Percentiles rank a stretch among this genome's conserved stretches.
Conservation (phyloP, 805 yeast species). For the Lipomyces kockii region DNA sequence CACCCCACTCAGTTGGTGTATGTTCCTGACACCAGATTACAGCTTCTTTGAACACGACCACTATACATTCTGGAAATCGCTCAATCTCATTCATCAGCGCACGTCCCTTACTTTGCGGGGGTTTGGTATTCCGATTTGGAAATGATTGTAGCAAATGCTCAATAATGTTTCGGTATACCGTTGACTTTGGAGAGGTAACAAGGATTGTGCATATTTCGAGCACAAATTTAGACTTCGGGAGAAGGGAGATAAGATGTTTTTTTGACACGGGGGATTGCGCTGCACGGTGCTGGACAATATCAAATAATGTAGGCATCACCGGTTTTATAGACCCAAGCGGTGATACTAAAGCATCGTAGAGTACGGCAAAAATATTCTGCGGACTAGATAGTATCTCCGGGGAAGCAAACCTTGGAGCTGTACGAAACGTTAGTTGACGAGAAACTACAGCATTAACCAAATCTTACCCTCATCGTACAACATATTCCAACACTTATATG, state of each 20-base stretch:
- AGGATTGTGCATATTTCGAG: constrained; percentile 14
- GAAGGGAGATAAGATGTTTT: constrained; percentile 2
- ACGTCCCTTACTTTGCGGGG: constrained; percentile 15
- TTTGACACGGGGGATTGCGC: background rate
- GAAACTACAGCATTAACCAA: background rate
- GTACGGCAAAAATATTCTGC: constrained; percentile 19
- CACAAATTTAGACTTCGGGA: constrained; percentile 18
- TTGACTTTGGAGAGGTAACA: constrained; percentile 11
- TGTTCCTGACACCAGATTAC: constrained; percentile 54
- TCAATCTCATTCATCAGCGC: constrained; percentile 60
- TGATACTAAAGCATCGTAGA: constrained; percentile 14
- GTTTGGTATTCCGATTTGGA: background rate
- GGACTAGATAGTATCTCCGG: constrained; percentile 12
- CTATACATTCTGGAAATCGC: constrained; percentile 73
- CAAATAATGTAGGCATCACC: constrained; percentile 8
- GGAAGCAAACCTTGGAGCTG: constrained; percentile 15
- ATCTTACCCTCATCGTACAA: constrained; percentile 39
- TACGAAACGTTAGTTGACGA: background rate
- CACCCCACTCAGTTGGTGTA: constrained; percentile 56
- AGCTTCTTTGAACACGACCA: constrained; percentile 63
- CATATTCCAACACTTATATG: constrained; percentile 34
- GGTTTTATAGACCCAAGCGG: background rate
- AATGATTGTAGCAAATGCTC: constrained; percentile 9
- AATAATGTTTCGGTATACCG: constrained; percentile 15
- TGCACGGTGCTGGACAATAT: constrained; percentile 7